Evolutionary conservation across 2,329 filamentous ascomycete species (phyloP), one percentile per base, ranked within the genome.

Genomic region (Xylaria polymorpha): DNA sequence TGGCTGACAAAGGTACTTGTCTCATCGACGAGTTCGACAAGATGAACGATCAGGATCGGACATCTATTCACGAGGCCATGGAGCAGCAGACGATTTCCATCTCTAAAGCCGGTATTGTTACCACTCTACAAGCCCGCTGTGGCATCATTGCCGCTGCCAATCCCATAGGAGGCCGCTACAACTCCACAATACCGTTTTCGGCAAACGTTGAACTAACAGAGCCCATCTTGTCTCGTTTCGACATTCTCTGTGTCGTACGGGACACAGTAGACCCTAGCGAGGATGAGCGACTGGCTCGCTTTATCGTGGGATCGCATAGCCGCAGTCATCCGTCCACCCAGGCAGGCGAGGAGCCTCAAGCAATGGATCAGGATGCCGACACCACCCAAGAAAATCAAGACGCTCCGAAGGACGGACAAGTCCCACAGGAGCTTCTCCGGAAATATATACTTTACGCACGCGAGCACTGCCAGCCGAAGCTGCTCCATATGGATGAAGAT

Each of bases 31-130:
- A 99, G 82, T 99, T 99, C 76, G 96, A 99, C 87, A 99, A 99
- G 86, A 99, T 99, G 96, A 98, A 98, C 80, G 96, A 99, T 79
- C 94, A 98, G 79, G 96, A 99, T 80, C 90, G 96, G 73, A 98
- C 96, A 0, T 97, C 94, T 8, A 99, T 99, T 75, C 96, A 99
- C 87, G 96, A 99, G 85, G 96, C 96, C 69, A 99, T 99, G 96
- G 96, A 99, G 81, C 96, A 99, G 82, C 96, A 99, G 83, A 99
- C 96, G 1, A 99, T 99, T 74, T 98, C 95, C 70, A 99, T 99
- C 78, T 97, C 94, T 72, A 99, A 99, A 80, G 96, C 96, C 0
- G 96, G 96, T 81, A 99, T 99, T 70, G 96, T 99, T 51, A 99
- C 96, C 0, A 98, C 96, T 0, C 86, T 99, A 0, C 95, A 99